phyloP scores from a whole-genome alignment of 208 protist species.

The Leishmania tropica region DNA sequence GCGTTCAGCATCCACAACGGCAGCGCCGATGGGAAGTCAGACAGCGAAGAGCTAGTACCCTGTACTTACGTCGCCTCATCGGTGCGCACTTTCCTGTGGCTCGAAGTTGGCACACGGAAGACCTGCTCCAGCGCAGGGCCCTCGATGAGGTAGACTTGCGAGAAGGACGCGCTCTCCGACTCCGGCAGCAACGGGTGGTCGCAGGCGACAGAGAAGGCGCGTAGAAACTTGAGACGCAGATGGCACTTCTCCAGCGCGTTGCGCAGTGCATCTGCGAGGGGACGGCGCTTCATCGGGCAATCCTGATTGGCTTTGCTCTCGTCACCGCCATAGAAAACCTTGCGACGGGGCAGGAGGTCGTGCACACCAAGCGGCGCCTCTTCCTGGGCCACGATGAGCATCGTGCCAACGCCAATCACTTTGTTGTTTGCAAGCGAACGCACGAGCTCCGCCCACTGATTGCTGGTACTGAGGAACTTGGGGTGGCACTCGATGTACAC shows the following conservation, averaged over 20 bases:
- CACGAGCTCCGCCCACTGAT: slow-evolving; percentile 66
- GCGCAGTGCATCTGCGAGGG: slow-evolving; percentile 43
- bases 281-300: slow-evolving; percentile 23
- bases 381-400: slow-evolving; percentile 76
- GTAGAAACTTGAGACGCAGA: slow-evolving; percentile 60
- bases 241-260: slow-evolving; percentile 44
- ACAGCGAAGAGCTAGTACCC: not conserved
- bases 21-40: not conserved
- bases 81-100: not conserved
- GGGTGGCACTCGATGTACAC: slow-evolving; percentile 78
- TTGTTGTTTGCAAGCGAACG: slow-evolving; percentile 37
- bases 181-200: slow-evolving; percentile 70
- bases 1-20: not conserved
- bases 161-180: slow-evolving; percentile 57
- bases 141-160: slow-evolving; percentile 66
- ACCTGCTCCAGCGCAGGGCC: slow-evolving; percentile 42
- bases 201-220: slow-evolving; percentile 65
- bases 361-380: slow-evolving; percentile 61
- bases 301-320: slow-evolving; percentile 6
- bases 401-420: slow-evolving; percentile 62
- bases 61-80: not conserved
- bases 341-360: slow-evolving; percentile 43
- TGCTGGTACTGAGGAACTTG: slow-evolving; percentile 38
- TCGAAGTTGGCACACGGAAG: slow-evolving; percentile 18
- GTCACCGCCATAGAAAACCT: slow-evolving; percentile 3